Base-by-base conservation (phyloP, 345 rosid species). In the Gossypium australe region DNA sequence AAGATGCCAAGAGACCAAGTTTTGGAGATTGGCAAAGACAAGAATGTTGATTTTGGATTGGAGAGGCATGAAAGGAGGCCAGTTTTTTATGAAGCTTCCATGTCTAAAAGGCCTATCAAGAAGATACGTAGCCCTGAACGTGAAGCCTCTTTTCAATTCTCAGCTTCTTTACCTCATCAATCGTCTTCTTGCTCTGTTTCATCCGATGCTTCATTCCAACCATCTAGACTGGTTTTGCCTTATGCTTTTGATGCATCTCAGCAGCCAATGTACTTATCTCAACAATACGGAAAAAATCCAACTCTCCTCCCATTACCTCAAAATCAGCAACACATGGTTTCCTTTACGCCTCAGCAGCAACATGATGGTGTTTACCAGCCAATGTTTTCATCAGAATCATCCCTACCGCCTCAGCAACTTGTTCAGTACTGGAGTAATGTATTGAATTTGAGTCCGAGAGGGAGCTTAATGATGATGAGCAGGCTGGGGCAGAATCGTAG, bases 381-480 rank as follows among this genome's bases (percentile, higher is more conserved):
- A 11, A 81, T 71, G 76, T 75, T 84, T 20, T 67, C 77, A 0
- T 73, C 80, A 13, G 87, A 83, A 52, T 55, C 82, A 2, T 74
- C 82, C n/a, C 20, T 72, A 16, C 73, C 76, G 49, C 48, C 73
- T 24, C 94, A 87, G 61, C 86, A 89, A 75, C 73, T 91, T 72
- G 74, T 89, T 79, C 93, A 82, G 77, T 84, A 84, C 67, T 92
- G 93, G 89, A 84, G 84, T 59, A 87, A 88, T 45, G 78, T 87
- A 25, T 43, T 87, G 29, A 89, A 96, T 70, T 27, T 87, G 29
- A 89, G 97, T 70, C 98, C 96, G 0, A 87, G 98, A 73, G 91
- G 91, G 70, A 86, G 92, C 81, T 73, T 87, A 89, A 83, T 84
- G 93, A 87, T 87, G 98, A 89, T 86, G 97, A 90, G 80, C 77